A percentile compares a stretch with the other conserved stretches of the same genome.
Evolutionary conservation across 805 yeast species (phyloP).

Genomic region (Sugiyamaella americana): DNA sequence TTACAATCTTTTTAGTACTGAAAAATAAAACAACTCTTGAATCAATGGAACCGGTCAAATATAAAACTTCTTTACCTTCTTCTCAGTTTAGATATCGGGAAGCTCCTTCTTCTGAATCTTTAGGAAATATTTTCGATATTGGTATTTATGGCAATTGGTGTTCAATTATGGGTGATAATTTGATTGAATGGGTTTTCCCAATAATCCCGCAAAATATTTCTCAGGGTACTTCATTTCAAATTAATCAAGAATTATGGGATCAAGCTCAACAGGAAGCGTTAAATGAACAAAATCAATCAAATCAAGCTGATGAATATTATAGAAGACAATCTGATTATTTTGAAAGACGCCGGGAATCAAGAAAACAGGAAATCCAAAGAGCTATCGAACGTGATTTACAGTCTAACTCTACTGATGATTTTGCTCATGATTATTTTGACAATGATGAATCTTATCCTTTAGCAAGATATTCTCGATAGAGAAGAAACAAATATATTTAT

Average conservation of each 20-base stretch:
- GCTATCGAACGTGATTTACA: background rate
- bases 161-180: conserved; percentile 63
- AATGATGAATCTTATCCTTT: no score
- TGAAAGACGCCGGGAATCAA: conserved; percentile 1
- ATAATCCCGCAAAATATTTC: conserved; percentile 37
- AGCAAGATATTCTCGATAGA: no score
- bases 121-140: conserved; percentile 71
- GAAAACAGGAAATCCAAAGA: background rate
- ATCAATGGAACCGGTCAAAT: conserved; percentile 38
- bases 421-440: no score
- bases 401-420: no score
- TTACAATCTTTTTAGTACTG: conserved; percentile 45
- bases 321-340: conserved; percentile 7
- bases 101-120: conserved; percentile 38
- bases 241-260: conserved; percentile 26
- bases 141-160: conserved; percentile 60
- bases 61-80: conserved; percentile 32
- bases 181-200: conserved; percentile 72
- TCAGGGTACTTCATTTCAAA: conserved; percentile 30
- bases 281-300: conserved; percentile 22
- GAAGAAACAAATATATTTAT: no score
- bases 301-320: conserved; percentile 1
- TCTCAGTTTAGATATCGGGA: conserved; percentile 34
- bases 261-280: conserved; percentile 30
- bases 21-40: conserved; percentile 79